phyloP scores from a whole-genome alignment of 2,329 filamentous ascomycete genomes.

The Penicillium sp. region DNA sequence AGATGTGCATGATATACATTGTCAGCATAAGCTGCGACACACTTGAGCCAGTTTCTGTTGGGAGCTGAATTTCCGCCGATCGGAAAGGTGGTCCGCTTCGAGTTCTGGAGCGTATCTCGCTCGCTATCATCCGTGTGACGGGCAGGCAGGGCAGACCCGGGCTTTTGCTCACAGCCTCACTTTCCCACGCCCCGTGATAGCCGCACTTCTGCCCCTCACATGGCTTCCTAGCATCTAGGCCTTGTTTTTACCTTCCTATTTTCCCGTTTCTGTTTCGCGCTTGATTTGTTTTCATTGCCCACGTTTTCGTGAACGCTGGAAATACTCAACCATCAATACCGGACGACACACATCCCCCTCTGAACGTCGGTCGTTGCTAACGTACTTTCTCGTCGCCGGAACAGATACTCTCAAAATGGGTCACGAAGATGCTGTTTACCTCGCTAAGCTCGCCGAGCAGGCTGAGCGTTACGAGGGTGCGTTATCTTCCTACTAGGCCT shows the following conservation, averaged over 20 bases:
- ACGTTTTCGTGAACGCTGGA: constrained; percentile 6
- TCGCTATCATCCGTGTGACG: constrained; percentile 16
- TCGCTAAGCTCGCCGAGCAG: constrained; percentile 99
- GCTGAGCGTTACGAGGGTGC: constrained; percentile 99
- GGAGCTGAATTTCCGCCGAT: background rate
- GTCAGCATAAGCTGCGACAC: constrained; percentile 14
- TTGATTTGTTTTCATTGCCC: constrained; percentile 9
- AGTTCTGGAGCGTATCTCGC: constrained; percentile 10
- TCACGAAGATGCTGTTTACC: constrained; percentile 99
- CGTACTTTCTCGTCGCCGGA: constrained; percentile 20
- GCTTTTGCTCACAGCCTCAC: constrained; percentile 28
- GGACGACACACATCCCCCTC: background rate
- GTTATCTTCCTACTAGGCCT: constrained; percentile 37
- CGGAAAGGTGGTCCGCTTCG: constrained; percentile 1
- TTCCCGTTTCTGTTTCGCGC: constrained; percentile 1
- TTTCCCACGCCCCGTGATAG: constrained; percentile 25
- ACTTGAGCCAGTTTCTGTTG: background rate
- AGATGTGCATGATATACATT: background rate
- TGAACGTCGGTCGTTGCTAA: constrained; percentile 5
- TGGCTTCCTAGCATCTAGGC: constrained; percentile 15
- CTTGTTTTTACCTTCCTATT: constrained; percentile 4
- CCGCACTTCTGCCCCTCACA: constrained; percentile 25
- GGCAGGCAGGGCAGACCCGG: constrained; percentile 17
- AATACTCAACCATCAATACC: background rate
- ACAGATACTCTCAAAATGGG: constrained; percentile 74